phyloP scores from a whole-genome alignment of 1,284 basidiomycete genomes.

The Irpex lacteus region DNA sequence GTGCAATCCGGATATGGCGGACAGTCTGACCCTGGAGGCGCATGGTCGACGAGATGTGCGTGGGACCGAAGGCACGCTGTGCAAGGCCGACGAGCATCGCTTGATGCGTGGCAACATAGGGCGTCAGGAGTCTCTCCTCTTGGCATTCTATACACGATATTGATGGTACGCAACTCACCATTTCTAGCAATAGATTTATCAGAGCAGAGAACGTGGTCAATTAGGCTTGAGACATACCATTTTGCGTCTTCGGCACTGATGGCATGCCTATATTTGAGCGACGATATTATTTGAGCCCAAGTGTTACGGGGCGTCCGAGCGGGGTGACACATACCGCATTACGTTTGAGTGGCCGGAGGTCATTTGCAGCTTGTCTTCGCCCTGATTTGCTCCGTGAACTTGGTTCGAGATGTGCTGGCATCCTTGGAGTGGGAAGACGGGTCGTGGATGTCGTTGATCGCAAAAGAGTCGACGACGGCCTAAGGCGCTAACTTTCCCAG shows the following conservation, averaged over 20 bases:
- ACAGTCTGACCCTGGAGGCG: constrained; percentile 18
- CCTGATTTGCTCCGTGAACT: neutral
- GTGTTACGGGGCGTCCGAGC: neutral
- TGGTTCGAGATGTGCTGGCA: neutral
- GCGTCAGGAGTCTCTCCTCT: neutral
- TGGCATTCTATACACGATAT: too few relatives aligned
- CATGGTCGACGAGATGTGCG: constrained; percentile 27
- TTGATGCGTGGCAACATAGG: constrained; percentile 21
- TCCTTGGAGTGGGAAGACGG: neutral
- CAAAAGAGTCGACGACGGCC: neutral
- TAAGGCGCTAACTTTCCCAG: neutral
- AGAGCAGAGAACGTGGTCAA: neutral
- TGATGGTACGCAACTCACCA: constrained; percentile 4
- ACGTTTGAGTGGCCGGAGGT: constrained; percentile 11
- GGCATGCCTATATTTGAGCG: constrained; percentile 10
- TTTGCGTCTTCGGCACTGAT: constrained; percentile 14
- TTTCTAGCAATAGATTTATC: constrained; percentile 5
- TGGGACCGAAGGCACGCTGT: constrained; percentile 32
- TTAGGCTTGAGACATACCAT: constrained; percentile 6
- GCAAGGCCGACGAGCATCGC: constrained; percentile 47
- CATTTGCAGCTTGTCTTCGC: neutral
- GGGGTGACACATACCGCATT: constrained; percentile 13
- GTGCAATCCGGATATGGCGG: constrained; percentile 28
- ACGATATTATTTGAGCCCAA: neutral
- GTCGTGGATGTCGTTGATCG: neutral